Base-by-base conservation (phyloP, 495 filamentous ascomycete species). In the Baudoinia panamericana region DNA sequence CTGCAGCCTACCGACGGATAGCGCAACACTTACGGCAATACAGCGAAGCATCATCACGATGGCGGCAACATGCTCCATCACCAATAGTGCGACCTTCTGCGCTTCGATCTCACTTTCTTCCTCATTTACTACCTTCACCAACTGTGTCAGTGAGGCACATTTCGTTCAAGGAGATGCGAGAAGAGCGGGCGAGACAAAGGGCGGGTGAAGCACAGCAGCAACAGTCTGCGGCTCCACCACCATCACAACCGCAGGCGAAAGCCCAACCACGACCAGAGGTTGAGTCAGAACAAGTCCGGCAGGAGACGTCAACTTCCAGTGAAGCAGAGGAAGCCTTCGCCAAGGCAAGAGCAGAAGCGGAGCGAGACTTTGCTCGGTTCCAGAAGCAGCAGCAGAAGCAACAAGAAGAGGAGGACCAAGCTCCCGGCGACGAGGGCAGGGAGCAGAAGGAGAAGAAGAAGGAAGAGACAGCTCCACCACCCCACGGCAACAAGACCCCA, bases 401-500 rank as follows among this genome's bases (percentile, higher is more conserved):
- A 25, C 21, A 44, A 19, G 29, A 45, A 28, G 19, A 36, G 21
- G 48, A 20, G 27, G 61, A 68, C 30, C 60, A 54, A 17, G 43
- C 53, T 36, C 48, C 48, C 55, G 54, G 46, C 9, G 47, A 56
- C 28, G 53, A 63, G 30, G 59, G 74, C 41, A 60, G 29, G 17
- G 50, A 78, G 24, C 58, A 79, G 52, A 69, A 76, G 50, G 70
- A 78, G 46, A 75, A 87, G 58, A 77, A 88, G 45, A 66, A 75
- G n/a, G 63, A 69, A 18, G 62, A 68, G 41, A 81, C 90, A 6
- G 80, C 82, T 16, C 92, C 88, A 5, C 88, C 90, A 16, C 90
- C 90, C 5, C 92, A 97, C 53, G 92, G 90, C 45, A 84, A 93
- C 63, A 97, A 97, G 65, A 82, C 88, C 6, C 90, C 90, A 23